These are phyloP conservation scores for Cytospora piceicola DNA, from an alignment of 2,329 filamentous ascomycete species.

Conservation along the genomic window DNA sequence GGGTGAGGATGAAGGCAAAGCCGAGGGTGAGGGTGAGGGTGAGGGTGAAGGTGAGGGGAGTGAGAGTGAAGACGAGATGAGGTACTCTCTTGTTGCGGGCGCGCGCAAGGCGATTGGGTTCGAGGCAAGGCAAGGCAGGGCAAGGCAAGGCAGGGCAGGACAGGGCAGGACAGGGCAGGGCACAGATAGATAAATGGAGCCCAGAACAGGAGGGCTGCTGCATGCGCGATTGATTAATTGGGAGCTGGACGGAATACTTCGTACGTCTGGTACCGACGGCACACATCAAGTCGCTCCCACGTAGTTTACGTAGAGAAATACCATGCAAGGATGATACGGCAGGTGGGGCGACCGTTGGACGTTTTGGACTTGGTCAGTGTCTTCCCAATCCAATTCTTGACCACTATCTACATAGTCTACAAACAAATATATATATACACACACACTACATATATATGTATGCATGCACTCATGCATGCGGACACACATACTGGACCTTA, in stretches of 20 bases:
- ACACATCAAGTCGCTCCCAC: neutral
- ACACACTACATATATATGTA: no score
- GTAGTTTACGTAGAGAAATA: neutral
- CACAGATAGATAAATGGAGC: slow-evolving; percentile 26
- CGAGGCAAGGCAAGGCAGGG: slow-evolving; percentile 19
- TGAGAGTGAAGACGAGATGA: neutral
- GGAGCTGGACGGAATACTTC: slow-evolving; percentile 13
- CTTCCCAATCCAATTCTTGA: neutral
- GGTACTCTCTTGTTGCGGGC: slow-evolving; percentile 12
- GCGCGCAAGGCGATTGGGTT: slow-evolving; percentile 20
- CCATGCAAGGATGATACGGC: slow-evolving; percentile 13
- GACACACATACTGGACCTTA: no score
- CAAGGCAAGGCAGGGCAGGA: neutral
- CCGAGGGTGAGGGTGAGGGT: neutral
- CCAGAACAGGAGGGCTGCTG: slow-evolving; percentile 25
- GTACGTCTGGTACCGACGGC: neutral
- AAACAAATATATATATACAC: neutral
- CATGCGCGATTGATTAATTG: slow-evolving; percentile 23
- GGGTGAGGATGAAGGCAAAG: slow-evolving; percentile 2
- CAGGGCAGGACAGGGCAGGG: slow-evolving; percentile 12
- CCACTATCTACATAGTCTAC: neutral
- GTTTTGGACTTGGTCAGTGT: slow-evolving; percentile 1
- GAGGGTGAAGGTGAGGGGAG: no score
- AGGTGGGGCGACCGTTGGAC: slow-evolving; percentile 25
- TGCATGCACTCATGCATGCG: no score